Evolutionary conservation across 768 basidiomycete genomes (phyloP), one percentile per base, ranked within the genome.

Genomic region (Mycena leptocephala): DNA sequence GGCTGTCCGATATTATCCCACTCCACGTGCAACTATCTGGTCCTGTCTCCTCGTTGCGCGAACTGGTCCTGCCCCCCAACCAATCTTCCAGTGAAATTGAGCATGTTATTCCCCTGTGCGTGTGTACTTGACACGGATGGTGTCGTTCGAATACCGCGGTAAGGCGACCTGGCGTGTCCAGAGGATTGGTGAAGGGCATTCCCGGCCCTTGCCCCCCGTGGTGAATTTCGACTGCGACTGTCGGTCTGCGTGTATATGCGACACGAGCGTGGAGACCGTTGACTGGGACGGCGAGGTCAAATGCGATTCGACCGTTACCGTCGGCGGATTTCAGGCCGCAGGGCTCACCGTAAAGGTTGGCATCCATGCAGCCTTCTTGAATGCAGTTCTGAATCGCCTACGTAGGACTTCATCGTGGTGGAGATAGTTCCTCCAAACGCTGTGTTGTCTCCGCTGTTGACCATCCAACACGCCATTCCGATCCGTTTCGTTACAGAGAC

Each of bases 401-500:
- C 46, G 56, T 39, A 77, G 76, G 76, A 76, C 51, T 73, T 63
- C 24, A 65, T 77, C 43, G 70, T 62, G 0, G 2, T 77, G 10
- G 67, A 73, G 28, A 33, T 77, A 0, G 30, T 56, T 9, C 72
- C 72, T 0, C 72, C 67, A 1, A 48, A 70, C 2, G 18, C 46
- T 11, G 33, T 8, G 33, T 13, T 51, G 22, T 73, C 76, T 24
- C 53, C 76, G 28, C 48, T 74, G 18, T 18, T 53, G 37, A 24
- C 39, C 0, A 28, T 76, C 3, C 70, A 68, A 53, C 71, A 76
- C n/a, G 66, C 59, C 1, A 56, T 76, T 20, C 66, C 76, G 20
- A 69, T 76, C 18, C 76, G 72, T 18, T 55, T 77, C 14, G 72
- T 74, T 39, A 77, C 76, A 26, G 68, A 77, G 26, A 51, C 65